Conservation (phyloP, 371 early-diverging fungal species). For the Ecytonucleospora hepatopenaei region DNA sequence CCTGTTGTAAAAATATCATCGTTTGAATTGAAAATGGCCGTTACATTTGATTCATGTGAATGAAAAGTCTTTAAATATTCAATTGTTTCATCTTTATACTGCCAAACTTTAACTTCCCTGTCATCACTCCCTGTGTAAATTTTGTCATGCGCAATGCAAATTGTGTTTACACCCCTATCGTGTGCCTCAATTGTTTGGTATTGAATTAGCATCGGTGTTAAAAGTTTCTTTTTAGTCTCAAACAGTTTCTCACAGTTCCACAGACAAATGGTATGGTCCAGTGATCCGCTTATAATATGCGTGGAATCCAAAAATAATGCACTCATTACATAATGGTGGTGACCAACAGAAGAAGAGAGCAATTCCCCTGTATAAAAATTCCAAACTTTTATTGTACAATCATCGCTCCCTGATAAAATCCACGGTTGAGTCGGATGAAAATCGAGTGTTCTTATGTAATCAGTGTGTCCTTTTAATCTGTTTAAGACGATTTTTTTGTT, state of each 20-base stretch:
- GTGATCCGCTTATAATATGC: constrained; percentile 80
- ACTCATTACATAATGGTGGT: constrained; percentile 98
- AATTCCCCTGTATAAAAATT: constrained; percentile 96
- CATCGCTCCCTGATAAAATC: constrained; percentile 88
- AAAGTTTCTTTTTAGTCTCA: constrained; percentile 60
- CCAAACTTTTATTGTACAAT: constrained; percentile 96
- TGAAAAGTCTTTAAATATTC: constrained; percentile 92
- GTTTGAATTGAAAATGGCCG: constrained; percentile 76
- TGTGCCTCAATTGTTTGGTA: constrained; percentile 95
- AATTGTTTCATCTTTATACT: constrained; percentile 80
- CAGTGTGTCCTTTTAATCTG: constrained; percentile 86
- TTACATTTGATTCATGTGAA: constrained; percentile 91
- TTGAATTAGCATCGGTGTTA: constrained; percentile 81
- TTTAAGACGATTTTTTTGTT: constrained; percentile 80
- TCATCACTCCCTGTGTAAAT: constrained; percentile 92
- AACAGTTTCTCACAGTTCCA: constrained; percentile 83
- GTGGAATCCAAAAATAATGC: constrained; percentile 93
- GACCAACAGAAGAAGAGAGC: constrained; percentile 86
- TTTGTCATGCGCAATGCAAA: constrained; percentile 74
- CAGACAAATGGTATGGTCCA: constrained; percentile 91
- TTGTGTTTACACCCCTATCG: constrained; percentile 94
- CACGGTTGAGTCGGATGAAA: constrained; percentile 96
- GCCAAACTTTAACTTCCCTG: constrained; percentile 88
- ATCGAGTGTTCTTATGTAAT: constrained; percentile 86
- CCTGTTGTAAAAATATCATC: constrained; percentile 70